Percentiles rank a stretch among this genome's conserved stretches.
These are phyloP conservation scores for Delphinella strobiligena DNA, from an alignment of 2,329 filamentous ascomycete genomes.

Conservation along the genomic window DNA sequence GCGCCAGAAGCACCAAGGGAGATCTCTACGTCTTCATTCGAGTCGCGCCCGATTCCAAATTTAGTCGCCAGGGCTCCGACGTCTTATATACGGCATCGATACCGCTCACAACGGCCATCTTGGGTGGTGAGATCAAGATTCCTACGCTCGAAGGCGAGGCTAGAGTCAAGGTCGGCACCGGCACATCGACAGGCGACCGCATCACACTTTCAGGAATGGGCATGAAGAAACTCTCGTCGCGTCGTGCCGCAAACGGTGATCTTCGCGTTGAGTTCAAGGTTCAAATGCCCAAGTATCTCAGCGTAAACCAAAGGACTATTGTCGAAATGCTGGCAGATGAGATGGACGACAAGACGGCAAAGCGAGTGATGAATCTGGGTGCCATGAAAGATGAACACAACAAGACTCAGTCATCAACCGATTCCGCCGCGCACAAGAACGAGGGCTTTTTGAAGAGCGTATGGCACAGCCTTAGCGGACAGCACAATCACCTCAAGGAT, in stretches of 20 bases:
- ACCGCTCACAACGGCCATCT: slow-evolving; percentile 80
- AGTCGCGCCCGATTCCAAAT: slow-evolving; percentile 81
- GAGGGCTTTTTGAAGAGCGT: slow-evolving; percentile 88
- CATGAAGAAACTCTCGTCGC: slow-evolving; percentile 69
- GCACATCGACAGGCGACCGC: slow-evolving; percentile 84
- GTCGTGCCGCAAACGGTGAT: slow-evolving; percentile 59
- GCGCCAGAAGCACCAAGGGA: slow-evolving; percentile 57
- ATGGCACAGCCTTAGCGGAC: slow-evolving; percentile 85
- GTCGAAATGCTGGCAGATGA: slow-evolving; percentile 95
- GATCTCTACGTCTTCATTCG: slow-evolving; percentile 87
- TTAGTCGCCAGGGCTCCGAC: slow-evolving; percentile 76
- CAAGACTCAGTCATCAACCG: slow-evolving; percentile 5
- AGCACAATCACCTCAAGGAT: slow-evolving; percentile 33
- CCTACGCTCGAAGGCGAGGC: slow-evolving; percentile 86
- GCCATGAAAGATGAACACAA: slow-evolving; percentile 29
- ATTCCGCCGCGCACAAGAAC: slow-evolving; percentile 50
- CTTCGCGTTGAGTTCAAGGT: slow-evolving; percentile 91
- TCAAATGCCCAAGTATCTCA: slow-evolving; percentile 87
- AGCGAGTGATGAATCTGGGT: slow-evolving; percentile 76
- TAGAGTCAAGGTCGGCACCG: slow-evolving; percentile 80
- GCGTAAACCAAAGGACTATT: slow-evolving; percentile 80
- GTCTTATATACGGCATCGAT: slow-evolving; percentile 86
- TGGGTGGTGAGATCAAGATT: slow-evolving; percentile 80
- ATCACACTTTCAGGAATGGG: slow-evolving; percentile 84
- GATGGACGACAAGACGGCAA: slow-evolving; percentile 84